Percentiles rank a stretch among this genome's conserved stretches.
phyloP scores from a whole-genome alignment of 2,329 filamentous ascomycete species.

The Emydomyces testavorans region DNA sequence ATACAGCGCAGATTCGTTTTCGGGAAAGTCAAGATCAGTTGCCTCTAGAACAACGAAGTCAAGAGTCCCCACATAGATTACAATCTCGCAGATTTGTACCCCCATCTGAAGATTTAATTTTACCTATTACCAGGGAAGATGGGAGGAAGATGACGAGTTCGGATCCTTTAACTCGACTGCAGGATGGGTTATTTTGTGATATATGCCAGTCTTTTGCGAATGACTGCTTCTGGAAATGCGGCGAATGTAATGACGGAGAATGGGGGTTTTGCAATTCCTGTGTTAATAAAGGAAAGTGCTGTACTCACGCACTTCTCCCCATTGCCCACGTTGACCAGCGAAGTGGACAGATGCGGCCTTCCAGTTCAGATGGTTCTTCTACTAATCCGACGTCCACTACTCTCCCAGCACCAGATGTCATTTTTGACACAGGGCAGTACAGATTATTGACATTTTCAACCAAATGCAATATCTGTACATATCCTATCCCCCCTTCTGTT shows the following conservation, averaged over 20 bases:
- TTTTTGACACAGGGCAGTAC: slow-evolving; percentile 43
- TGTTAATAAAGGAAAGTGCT: slow-evolving; percentile 69
- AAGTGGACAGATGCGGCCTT: slow-evolving; percentile 12
- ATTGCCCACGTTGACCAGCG: slow-evolving; percentile 48
- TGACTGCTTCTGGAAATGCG: slow-evolving; percentile 81
- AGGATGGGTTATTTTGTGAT: slow-evolving; percentile 76
- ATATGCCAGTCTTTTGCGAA: slow-evolving; percentile 63
- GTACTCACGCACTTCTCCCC: slow-evolving; percentile 70
- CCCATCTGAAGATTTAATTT: slow-evolving; percentile 22
- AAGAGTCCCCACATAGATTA: slow-evolving; percentile 44
- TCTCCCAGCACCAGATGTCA: slow-evolving; percentile 28
- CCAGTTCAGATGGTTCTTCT: slow-evolving; percentile 16
- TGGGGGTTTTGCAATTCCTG: slow-evolving; percentile 91
- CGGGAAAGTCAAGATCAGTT: slow-evolving; percentile 41
- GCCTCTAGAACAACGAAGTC: slow-evolving; percentile 14
- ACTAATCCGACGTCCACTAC: slow-evolving; percentile 21
- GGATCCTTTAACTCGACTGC: slow-evolving; percentile 55
- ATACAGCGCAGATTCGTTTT: slow-evolving; percentile 57
- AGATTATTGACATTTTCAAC: slow-evolving; percentile 60
- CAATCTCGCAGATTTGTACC: slow-evolving; percentile 27
- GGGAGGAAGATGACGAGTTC: slow-evolving; percentile 46
- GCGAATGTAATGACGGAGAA: slow-evolving; percentile 76
- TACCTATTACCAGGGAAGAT: slow-evolving; percentile 32
- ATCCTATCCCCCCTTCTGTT: slow-evolving; percentile 56
- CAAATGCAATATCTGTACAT: slow-evolving; percentile 66